A percentile compares a stretch with the other conserved stretches of the same genome.
Conservation (phyloP, 2,329 filamentous ascomycete genomes). For the Aspergillus fumigatus region DNA sequence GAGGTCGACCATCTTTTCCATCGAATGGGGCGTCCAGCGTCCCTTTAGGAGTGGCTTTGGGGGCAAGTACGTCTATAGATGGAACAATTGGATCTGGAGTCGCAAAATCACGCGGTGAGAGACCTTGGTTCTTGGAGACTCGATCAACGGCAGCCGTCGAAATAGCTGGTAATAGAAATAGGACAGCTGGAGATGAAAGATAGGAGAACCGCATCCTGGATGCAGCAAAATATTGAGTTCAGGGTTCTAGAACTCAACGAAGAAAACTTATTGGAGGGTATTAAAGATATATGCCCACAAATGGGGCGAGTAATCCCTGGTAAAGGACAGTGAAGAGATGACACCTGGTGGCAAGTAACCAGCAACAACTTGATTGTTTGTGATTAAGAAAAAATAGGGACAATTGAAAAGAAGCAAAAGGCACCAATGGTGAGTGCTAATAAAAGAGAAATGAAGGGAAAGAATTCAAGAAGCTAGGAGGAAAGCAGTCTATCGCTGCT, state of each 20-base stretch:
- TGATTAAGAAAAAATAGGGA: background rate
- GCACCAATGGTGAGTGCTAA: background rate
- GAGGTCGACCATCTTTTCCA: constrained; percentile 88
- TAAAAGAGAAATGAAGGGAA: background rate
- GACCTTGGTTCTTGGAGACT: constrained; percentile 6
- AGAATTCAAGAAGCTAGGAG: background rate
- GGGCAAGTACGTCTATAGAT: constrained; percentile 16
- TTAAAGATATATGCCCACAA: background rate
- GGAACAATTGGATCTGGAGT: constrained; percentile 12
- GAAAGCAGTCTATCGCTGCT: background rate
- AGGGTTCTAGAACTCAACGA: background rate
- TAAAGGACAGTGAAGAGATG: background rate
- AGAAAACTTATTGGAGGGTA: background rate
- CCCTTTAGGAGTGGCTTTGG: constrained; percentile 40
- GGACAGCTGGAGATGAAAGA: constrained; percentile 27
- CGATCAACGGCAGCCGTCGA: constrained; percentile 22
- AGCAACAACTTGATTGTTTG: background rate
- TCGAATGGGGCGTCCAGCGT: constrained; percentile 85
- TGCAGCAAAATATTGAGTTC: background rate
- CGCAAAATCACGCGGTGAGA: constrained; percentile 9
- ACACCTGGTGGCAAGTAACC: background rate
- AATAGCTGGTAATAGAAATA: constrained; percentile 34
- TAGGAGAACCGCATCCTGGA: constrained; percentile 31
- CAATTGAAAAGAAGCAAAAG: background rate
- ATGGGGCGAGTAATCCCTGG: background rate